These are phyloP conservation scores for Epichloe brachyelytri DNA, from an alignment of 2,329 filamentous ascomycete genomes.

Conservation along the genomic window DNA sequence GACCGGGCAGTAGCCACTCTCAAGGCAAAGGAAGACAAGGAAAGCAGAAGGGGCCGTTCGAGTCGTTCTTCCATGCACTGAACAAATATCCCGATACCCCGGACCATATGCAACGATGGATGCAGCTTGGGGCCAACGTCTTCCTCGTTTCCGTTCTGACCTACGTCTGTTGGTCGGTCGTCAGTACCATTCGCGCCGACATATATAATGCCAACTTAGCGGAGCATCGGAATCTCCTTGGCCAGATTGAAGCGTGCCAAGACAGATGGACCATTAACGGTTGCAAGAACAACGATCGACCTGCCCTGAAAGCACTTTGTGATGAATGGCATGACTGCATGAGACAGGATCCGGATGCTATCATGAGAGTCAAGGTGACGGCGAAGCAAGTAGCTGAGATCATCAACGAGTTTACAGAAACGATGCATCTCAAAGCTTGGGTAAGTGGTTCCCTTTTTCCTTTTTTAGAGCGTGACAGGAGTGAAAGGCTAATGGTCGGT, in stretches of 20 bases:
- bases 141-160: slow-evolving; percentile 41
- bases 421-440: slow-evolving; percentile 70
- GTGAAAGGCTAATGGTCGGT: not conserved
- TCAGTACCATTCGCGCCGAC: slow-evolving; percentile 59
- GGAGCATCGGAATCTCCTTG: slow-evolving; percentile 54
- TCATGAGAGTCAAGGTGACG: slow-evolving; percentile 68
- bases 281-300: slow-evolving; percentile 54
- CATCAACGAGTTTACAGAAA: slow-evolving; percentile 84
- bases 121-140: slow-evolving; percentile 50
- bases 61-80: slow-evolving; percentile 36
- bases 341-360: slow-evolving; percentile 64
- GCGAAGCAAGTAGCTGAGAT: slow-evolving; percentile 85
- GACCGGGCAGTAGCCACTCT: slow-evolving; percentile 11
- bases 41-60: slow-evolving; percentile 19
- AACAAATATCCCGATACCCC: slow-evolving; percentile 46
- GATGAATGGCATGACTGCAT: slow-evolving; percentile 79
- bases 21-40: slow-evolving; percentile 13
- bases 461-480: too few species aligned
- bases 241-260: slow-evolving; percentile 61
- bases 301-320: slow-evolving; percentile 62
- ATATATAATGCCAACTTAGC: slow-evolving; percentile 59
- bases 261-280: slow-evolving; percentile 63
- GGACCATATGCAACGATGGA: slow-evolving; percentile 45
- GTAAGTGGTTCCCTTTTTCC: slow-evolving; percentile 22
- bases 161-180: slow-evolving; percentile 58